Conservation (phyloP, 768 basidiomycete genomes). For the Xanthoconium purpureum region DNA sequence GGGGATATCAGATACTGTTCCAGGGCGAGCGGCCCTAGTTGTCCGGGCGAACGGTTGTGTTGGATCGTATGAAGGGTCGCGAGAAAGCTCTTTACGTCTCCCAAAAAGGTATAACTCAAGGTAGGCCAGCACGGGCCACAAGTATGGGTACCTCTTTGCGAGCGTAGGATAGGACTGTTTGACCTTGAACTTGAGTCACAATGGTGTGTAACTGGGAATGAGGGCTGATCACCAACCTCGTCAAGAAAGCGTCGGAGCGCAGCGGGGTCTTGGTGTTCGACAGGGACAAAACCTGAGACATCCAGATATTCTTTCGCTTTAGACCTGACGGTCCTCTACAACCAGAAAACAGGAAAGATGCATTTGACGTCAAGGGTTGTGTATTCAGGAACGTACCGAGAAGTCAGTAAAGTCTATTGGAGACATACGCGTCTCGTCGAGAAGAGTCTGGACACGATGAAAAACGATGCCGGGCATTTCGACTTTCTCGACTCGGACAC, state of each 20-base stretch:
- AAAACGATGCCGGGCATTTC: slow-evolving; percentile 12
- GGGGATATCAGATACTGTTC: not conserved
- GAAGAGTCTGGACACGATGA: not conserved
- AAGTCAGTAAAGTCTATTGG: not conserved
- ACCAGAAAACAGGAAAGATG: not conserved
- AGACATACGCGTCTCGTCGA: not conserved
- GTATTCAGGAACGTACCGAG: slow-evolving; percentile 4
- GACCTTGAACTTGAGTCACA: slow-evolving; percentile 1
- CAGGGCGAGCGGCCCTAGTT: not conserved
- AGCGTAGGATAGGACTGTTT: slow-evolving; percentile 11
- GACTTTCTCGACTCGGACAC: not conserved
- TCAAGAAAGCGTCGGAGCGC: slow-evolving; percentile 13
- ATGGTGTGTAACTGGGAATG: not conserved
- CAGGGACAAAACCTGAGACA: not conserved
- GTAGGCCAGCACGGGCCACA: slow-evolving; percentile 18
- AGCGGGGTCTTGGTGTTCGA: slow-evolving; percentile 13
- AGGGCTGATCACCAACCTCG: slow-evolving; percentile 3
- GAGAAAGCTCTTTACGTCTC: not conserved
- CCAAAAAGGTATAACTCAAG: slow-evolving; percentile 6
- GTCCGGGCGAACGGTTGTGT: not conserved
- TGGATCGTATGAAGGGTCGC: no score
- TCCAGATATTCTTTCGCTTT: not conserved
- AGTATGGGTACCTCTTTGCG: slow-evolving; percentile 11
- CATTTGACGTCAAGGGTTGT: not conserved
- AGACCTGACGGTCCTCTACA: slow-evolving; percentile 2